Evolutionary conservation across 768 basidiomycete genomes (phyloP), one percentile per base, ranked within the genome.

Genomic region (Russula earlei): DNA sequence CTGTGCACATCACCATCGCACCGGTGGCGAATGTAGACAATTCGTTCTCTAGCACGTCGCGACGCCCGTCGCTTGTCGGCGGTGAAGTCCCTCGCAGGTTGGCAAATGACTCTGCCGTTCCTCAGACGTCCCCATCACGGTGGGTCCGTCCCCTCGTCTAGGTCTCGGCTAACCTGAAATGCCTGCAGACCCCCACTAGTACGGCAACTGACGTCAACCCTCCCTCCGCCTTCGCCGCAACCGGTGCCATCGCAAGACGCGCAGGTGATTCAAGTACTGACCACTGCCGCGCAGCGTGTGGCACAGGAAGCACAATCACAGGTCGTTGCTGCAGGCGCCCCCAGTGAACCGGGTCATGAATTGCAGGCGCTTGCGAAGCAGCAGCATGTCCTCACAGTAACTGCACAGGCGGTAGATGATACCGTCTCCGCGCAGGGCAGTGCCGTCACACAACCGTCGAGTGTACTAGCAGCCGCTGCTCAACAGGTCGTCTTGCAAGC

Each of bases 401-500:
- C 89, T 3, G 85, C 87, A 14, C 76, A 85, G 61, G 89, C 87
- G 14, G 81, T 89, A 62, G 85, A 87, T 67, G 77, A 79, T 56
- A 87, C 77, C 22, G 82, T 79, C 33, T 75, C 79, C 42, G 64
- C 69, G n/a, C 70, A 65, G 36, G 72, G 72, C n/a, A 77, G 72
- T 45, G 74, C 62, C 12, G 52, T 75, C 49, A 64, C 74, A 37
- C 77, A 79, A 58, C 75, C 73, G 50, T 70, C 70, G 69, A 83
- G 65, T 69, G 79, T 64, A 19, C 75, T 90, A 56, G 86, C 85
- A 5, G 82, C 80, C 12, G 88, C 87, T 4, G 88, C 87, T 17
- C 85, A 87, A 63, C 82, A 87, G 56, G 84, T 91, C 54, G 89
- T 91, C 44, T 75, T 88, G 33, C 82, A 87, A 64, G 89, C 89